Base-by-base conservation (phyloP, 768 basidiomycete species). In the Boletus insuetus region DNA sequence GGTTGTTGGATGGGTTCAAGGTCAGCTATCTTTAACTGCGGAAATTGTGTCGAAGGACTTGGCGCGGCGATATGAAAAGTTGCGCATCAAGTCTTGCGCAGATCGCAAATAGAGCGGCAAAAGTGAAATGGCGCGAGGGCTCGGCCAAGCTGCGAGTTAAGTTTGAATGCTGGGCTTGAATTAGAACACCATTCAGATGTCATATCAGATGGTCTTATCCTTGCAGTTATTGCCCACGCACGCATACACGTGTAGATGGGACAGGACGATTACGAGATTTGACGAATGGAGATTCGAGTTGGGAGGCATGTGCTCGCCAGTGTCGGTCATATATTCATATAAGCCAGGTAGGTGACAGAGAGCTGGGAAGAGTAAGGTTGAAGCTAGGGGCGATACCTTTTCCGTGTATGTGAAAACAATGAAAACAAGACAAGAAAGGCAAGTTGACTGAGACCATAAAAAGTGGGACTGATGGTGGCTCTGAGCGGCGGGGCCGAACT, bases 41-140 rank as follows among this genome's bases (percentile, higher is more conserved):
- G 65, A 60, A 55, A 66, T 61, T 63, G 55, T 32, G 46, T 55
- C 40, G 58, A 57, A 57, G 44, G 2, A 26, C 63, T 49, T 56
- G 58, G 37, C 48, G 54, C 44, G 55, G 58, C 48, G 63, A 34
- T 47, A 59, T 56, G 57, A 54, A 50, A 29, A 29, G 49, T 44
- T 39, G n/a, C 43, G 48, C 26, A 58, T 53, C 24, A 54, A 7
- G 19, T 22, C 41, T 31, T 49, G 29, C 46, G 46, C 35, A 46
- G 54, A 51, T 58, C 63, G 60, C 54, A 53, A 8, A 29, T 63
- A 60, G 51, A 51, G 58, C 60, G 61, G 63, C 22, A 41, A 40
- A 48, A 4, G 20, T 32, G 20, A 42, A 16, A 48, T 49, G 50
- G 52, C 24, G 24, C 24, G 29, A 29, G 46, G 53, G 32, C 43